Base-by-base conservation (phyloP, 352 stramenopile genomes). In the Pythium dissimile region DNA sequence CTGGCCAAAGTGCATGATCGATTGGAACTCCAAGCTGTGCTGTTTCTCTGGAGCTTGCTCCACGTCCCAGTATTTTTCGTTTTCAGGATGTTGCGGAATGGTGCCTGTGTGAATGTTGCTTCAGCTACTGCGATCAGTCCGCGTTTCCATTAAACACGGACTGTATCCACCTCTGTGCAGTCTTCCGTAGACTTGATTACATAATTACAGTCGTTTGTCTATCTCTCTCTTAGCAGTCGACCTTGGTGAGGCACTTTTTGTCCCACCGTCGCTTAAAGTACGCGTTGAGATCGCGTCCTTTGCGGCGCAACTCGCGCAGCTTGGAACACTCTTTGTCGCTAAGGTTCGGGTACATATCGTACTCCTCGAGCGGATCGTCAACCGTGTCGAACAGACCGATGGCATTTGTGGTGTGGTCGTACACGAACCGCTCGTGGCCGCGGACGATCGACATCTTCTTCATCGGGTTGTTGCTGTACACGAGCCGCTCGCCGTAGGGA, bases 381-480 rank as follows among this genome's bases (percentile, higher is more conserved):
- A 67, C 35, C 0, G 75, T 67, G 34, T 85, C 59, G 27, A 73
- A 69, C 1, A 85, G 62, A 11, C 61, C 26, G 11, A 81, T 64
- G 12, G 54, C 63, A 30, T 44, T 70, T 2, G 65, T 67, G 9
- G 66, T 48, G 1, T 55, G 59, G 41, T 85, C 75, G 23, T 82
- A 83, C 5, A 75, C 59, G 3, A 83, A 46, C 8, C 75, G 67
- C 1, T 55, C 27, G 10, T 81, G 54, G 21, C 68, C 72, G 6
- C 56, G 56, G 0, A 83, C 60, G 5, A 69, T 60, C 42, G 71
- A 66, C 49, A 77, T 67, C 52, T 86, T 77, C 13, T 60, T 66
- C 16, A 67, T 58, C 8, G 75, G 73, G 24, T 86, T 86, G 69
- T 83, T 86, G 43, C 63, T 81, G 62, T 62, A 81, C 20, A 83